phyloP scores from a whole-genome alignment of 441 rosid genomes.

The Melianthus villosus region DNA sequence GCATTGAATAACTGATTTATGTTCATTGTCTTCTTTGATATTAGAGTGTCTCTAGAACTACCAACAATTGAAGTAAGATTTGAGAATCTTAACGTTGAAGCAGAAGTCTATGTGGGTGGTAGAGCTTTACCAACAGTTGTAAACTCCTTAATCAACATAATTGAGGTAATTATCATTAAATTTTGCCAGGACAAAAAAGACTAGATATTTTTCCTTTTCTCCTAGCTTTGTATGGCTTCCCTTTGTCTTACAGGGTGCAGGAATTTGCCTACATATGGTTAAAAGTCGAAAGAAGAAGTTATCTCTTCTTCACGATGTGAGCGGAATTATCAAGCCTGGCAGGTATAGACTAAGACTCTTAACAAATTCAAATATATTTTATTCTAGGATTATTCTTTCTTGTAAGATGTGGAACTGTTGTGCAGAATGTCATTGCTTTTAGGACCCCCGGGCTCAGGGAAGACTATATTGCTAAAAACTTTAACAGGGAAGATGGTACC shows the following conservation, averaged over 20 bases:
- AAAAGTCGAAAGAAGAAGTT: constrained; percentile 35
- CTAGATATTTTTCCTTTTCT: too few relatives aligned
- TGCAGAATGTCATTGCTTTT: constrained; percentile 36
- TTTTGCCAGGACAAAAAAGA: too few relatives aligned
- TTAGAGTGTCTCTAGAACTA: constrained; percentile 25
- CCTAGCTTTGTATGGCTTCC: too few relatives aligned
- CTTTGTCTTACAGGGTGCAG: too few relatives aligned
- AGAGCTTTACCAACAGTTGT: constrained; percentile 26
- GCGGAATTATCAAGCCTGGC: constrained; percentile 52
- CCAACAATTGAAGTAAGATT: constrained; percentile 42
- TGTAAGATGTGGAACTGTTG: too few relatives aligned
- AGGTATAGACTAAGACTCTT: constrained; percentile 15
- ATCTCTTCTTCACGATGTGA: constrained; percentile 41
- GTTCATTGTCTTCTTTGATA: too few relatives aligned
- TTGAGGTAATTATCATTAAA: constrained; percentile 30
- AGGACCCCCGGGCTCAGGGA: constrained; percentile 60
- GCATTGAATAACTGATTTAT: not conserved
- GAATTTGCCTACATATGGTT: constrained; percentile 28
- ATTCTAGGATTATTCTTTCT: too few relatives aligned
- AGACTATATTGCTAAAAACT: constrained; percentile 39
- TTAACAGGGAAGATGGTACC: constrained; percentile 34
- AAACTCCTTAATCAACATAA: constrained; percentile 15
- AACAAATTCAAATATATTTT: not conserved
- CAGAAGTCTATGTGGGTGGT: constrained; percentile 19
- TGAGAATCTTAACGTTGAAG: constrained; percentile 24